These are phyloP conservation scores for Cercospora berteroae DNA, from an alignment of 2,329 filamentous ascomycete genomes.

Conservation along the genomic window DNA sequence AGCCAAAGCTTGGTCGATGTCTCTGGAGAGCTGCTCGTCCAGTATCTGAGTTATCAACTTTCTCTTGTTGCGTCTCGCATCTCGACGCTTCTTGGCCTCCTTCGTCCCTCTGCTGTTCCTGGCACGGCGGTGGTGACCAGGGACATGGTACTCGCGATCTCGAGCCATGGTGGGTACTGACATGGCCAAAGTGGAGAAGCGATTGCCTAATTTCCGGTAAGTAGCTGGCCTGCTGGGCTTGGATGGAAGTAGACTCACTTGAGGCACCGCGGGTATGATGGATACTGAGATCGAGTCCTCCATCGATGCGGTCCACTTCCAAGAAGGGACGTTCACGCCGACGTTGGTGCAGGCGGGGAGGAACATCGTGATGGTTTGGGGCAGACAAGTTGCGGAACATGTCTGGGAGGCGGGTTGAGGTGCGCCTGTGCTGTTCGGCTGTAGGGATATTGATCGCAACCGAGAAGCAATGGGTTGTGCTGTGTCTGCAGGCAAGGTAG, in stretches of 20 bases:
- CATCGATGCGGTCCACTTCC: conserved; percentile 7
- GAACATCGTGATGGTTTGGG: conserved; percentile 8
- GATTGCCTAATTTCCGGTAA: conserved; percentile 27
- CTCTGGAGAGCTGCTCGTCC: conserved; percentile 33
- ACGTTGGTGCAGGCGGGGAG: conserved; percentile 8
- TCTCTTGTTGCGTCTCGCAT: conserved; percentile 30
- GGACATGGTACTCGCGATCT: conserved; percentile 18
- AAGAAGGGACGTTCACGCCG: conserved; percentile 18
- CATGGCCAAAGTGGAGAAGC: conserved; percentile 29
- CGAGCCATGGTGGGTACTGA: conserved; percentile 17
- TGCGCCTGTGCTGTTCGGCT: conserved; percentile 15
- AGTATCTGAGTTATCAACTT: conserved; percentile 33
- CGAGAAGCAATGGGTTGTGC: conserved; percentile 15
- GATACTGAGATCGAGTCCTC: conserved; percentile 32
- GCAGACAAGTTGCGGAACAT: conserved; percentile 28
- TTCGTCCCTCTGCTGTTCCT: conserved; percentile 33
- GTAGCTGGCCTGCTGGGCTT: background rate
- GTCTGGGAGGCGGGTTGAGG: conserved; percentile 10
- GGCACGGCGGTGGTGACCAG: conserved; percentile 24
- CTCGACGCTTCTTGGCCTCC: conserved; percentile 35
- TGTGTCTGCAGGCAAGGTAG: conserved; percentile 6
- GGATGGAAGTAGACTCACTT: conserved; percentile 20
- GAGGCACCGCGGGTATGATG: conserved; percentile 25
- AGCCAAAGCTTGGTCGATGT: conserved; percentile 31
- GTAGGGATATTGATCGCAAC: conserved; percentile 20